Base-by-base conservation (phyloP, 208 protist genomes). In the Spongospora subterranea region DNA sequence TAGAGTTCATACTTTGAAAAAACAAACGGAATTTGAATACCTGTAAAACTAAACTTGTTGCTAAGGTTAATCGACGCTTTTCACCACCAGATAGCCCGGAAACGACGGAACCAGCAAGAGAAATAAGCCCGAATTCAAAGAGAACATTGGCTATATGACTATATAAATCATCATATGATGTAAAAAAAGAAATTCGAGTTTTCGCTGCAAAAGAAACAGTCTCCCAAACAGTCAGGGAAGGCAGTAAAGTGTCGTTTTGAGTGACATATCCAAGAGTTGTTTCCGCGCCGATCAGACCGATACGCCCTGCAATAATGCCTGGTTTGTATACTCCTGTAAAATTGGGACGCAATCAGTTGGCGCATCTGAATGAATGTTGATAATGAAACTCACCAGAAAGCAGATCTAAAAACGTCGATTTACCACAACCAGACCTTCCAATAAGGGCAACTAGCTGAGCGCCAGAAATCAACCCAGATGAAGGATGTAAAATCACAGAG, bases 221-320 rank as follows among this genome's bases (percentile, higher is more conserved):
- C 40, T 82, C 71, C 71, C 71, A 82, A 35, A 82, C 71, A 13
- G 71, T 82, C 71, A 82, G n/a, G n/a, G 35, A 6, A 6, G 71
- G 71, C 71, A 82, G 40, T n/a, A 82, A 43, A n/a, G 35, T n/a
- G n/a, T 82, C 71, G 40, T 82, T 43, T n/a, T 82, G 71, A 24
- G 50, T 60, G 11, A 82, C 71, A 35, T 43, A 82, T 6, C n/a
- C 71, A 35, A 82, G 11, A 6, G 71, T 39, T 13, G 40, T 35
- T 20, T 82, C 35, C 11, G 17, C 17, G 17, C 40, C 35, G 71
- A 82, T 43, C 40, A 35, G n/a, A 60, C 50, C 50, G 50, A 6
- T 6, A 60, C 24, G 13, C 13, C 50, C 50, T 29, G 6, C 6
- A 60, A 60, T 60, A 6, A 24, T 29, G 50, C 50, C 50, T 29